Evolutionary conservation across 163 green algal genomes (phyloP), one percentile per base, ranked within the genome.

Genomic region (Volvox carteri): DNA sequence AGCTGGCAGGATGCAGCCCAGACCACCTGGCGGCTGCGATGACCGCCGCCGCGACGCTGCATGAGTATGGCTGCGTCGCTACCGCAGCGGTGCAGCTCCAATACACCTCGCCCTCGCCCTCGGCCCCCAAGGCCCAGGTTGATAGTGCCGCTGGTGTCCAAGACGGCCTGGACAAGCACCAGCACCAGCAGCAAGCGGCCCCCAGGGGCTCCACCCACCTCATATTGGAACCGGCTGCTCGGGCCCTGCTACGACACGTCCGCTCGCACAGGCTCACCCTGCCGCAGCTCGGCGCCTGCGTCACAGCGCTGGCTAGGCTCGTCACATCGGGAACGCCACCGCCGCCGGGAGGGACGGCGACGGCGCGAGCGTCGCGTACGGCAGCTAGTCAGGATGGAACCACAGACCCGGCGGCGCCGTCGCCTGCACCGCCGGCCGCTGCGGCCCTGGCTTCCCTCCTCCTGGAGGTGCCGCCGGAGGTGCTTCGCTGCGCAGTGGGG

Each of bases 221-320:
- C 4, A 35, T 84, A 11, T 42, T 78, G n/a, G 62, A 72, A 30
- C 28, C n/a, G 2, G 62, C 67, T 3, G 33, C 67, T 12, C 60
- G n/a, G 21, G 48, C 50, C 0, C n/a, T 81, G 83, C 50, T 73
- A n/a, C 37, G 37, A 6, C 37, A 25, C 1, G 12, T 41, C 23
- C 25, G 37, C 25, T 14, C 50, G 12, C 37, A 50, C 25, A 16
- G 23, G 2, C 48, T 75, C 16, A 11, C 46, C 11, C 62, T 75
- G 68, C 48, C 4, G 25, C 83, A 74, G 65, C 83, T 88, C 33
- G 48, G 39, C 21, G 25, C 52, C 25, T 88, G 83, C 39, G 35
- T 58, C 1, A 23, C 54, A 5, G 46, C 81, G 9, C 33, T 87
- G 44, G 65, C 48, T n/a, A 37, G 1, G 18, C 81, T 87, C 16